These are phyloP conservation scores for Aleurites moluccanus DNA, from an alignment of 441 rosid species.

Conservation along the genomic window DNA sequence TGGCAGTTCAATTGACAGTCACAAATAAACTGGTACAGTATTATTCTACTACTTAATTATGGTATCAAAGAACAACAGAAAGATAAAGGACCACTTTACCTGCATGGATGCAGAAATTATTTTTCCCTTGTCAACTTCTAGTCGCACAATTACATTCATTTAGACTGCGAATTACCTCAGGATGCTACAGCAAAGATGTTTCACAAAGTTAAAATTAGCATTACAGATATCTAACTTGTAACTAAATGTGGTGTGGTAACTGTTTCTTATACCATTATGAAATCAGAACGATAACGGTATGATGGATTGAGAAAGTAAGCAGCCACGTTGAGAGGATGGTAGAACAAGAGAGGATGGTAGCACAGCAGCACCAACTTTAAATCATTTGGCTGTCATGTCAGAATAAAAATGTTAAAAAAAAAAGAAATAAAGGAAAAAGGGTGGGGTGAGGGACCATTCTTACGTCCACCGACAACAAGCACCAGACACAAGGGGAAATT, in stretches of 20 bases:
- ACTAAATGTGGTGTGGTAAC: no score
- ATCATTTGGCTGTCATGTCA: slow-evolving; percentile 19
- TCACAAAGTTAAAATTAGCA: no score
- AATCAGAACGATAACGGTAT: slow-evolving; percentile 70
- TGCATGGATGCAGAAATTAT: slow-evolving; percentile 85
- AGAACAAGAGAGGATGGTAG: slow-evolving; percentile 55
- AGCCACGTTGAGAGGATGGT: slow-evolving; percentile 83
- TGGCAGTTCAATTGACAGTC: slow-evolving; percentile 5
- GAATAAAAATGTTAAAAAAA: background rate
- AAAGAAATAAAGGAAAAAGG: background rate
- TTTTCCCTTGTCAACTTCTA: slow-evolving; percentile 66
- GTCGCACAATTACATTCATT: slow-evolving; percentile 81
- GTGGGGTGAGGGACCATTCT: background rate
- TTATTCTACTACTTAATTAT: background rate
- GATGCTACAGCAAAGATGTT: slow-evolving; percentile 35
- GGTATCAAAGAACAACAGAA: background rate
- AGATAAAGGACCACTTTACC: slow-evolving; percentile 32
- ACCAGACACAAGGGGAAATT: slow-evolving; percentile 4
- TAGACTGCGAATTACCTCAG: slow-evolving; percentile 81
- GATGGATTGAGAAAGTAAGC: slow-evolving; percentile 91
- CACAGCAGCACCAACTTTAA: slow-evolving; percentile 20
- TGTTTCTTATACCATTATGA: slow-evolving; percentile 51
- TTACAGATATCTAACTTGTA: no score
- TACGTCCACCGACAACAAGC: background rate
- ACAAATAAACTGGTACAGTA: background rate